phyloP scores from a whole-genome alignment of 768 basidiomycete species.

The Coprinopsis marcescibilis region DNA sequence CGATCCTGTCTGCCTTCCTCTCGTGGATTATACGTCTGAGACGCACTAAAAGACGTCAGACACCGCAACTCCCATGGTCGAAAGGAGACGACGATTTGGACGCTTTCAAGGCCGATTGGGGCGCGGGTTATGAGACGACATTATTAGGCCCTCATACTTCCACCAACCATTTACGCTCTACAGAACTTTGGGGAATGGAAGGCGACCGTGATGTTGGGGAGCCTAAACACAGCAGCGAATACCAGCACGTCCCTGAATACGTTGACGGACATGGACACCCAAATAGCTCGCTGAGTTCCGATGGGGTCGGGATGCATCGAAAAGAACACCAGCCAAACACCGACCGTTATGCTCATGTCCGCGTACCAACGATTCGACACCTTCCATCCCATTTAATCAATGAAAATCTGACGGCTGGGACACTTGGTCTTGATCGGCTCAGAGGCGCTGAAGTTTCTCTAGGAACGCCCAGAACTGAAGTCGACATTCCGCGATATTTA shows the following conservation, averaged over 20 bases:
- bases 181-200: constrained; percentile 30
- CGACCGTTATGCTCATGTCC: constrained; percentile 9
- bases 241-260: constrained; percentile 16
- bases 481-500: constrained; percentile 26
- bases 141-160: neutral
- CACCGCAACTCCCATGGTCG: constrained; percentile 31
- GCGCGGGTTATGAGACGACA: neutral
- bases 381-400: constrained; percentile 27
- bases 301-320: constrained; percentile 4
- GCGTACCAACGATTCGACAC: constrained; percentile 16
- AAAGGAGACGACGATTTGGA: constrained; percentile 18
- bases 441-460: constrained; percentile 3
- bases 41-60: constrained; percentile 21
- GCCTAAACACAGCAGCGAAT: constrained; percentile 26
- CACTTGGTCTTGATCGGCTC: constrained; percentile 7
- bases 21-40: constrained; percentile 44
- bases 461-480: constrained; percentile 21
- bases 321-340: neutral
- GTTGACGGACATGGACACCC: constrained; percentile 18
- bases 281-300: constrained; percentile 19
- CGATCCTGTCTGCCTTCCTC: constrained; percentile 39
- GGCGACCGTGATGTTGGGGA: constrained; percentile 40
- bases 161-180: constrained; percentile 17
- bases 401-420: constrained; percentile 14
- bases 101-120: constrained; percentile 13